phyloP scores from a whole-genome alignment of 139 green algal genomes.

The Chlamydomonas applanata region DNA sequence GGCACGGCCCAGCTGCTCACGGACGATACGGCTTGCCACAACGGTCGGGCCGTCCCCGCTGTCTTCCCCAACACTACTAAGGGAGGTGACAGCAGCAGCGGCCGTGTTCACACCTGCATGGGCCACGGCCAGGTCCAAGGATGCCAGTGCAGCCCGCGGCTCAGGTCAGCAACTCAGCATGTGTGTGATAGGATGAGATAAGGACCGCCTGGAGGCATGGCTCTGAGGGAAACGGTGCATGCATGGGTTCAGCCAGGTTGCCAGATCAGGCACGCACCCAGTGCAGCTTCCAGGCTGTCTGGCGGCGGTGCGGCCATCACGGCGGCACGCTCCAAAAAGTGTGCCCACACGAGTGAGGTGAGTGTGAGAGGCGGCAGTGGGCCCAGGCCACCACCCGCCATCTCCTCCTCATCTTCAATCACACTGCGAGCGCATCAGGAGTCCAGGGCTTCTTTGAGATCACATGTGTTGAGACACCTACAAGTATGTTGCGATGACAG shows the following conservation, averaged over 20 bases:
- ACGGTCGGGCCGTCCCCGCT: not conserved
- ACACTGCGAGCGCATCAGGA: not conserved
- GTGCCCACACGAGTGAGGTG: not conserved
- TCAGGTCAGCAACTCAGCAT: too few species aligned
- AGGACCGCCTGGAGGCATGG: too few species aligned
- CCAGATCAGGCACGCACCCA: too few species aligned
- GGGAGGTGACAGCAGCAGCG: not conserved
- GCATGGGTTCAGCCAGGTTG: too few species aligned
- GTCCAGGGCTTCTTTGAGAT: too few species aligned
- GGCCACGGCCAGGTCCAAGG: not conserved
- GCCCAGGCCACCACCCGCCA: not conserved
- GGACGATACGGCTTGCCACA: not conserved
- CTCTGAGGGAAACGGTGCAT: too few species aligned
- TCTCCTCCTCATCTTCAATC: constrained; percentile 11
- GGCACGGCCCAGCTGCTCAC: not conserved
- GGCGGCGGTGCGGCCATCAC: not conserved
- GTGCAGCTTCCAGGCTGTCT: too few species aligned
- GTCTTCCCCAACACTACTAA: not conserved
- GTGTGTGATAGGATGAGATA: too few species aligned
- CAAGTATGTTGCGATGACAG: too few species aligned
- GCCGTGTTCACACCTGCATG: not conserved
- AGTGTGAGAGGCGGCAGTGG: not conserved
- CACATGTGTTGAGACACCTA: too few species aligned
- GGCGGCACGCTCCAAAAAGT: not conserved
- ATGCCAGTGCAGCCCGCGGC: too few species aligned